These are phyloP conservation scores for Podospora anserina DNA, from an alignment of 495 filamentous ascomycete species.

Conservation along the genomic window DNA sequence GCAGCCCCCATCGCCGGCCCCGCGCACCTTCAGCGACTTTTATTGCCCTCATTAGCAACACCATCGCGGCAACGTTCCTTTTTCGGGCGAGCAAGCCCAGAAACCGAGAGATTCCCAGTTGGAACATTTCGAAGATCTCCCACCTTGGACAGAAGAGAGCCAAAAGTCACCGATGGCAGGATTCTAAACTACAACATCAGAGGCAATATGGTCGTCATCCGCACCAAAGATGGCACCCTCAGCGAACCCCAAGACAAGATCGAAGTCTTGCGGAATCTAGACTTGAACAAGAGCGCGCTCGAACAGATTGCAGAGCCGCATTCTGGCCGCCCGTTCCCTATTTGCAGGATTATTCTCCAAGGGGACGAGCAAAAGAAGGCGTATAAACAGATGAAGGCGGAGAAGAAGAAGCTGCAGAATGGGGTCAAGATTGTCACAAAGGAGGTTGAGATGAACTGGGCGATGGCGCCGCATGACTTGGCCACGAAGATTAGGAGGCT, in stretches of 20 bases:
- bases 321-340: conserved; percentile 37
- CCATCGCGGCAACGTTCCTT: background rate
- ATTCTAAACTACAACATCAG: conserved; percentile 54
- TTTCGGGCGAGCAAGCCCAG: background rate
- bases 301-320: conserved; percentile 51
- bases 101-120: background rate
- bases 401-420: conserved; percentile 29
- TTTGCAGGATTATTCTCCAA: conserved; percentile 52
- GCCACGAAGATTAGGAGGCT: conserved; percentile 58
- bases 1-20: conserved; percentile 9
- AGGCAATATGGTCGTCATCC: conserved; percentile 51
- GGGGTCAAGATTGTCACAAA: conserved; percentile 35
- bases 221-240: conserved; percentile 49
- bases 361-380: background rate
- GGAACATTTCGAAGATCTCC: background rate
- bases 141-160: background rate
- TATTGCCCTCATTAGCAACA: conserved; percentile 16
- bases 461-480: conserved; percentile 67
- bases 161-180: background rate
- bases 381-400: background rate
- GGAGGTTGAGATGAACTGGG: conserved; percentile 82
- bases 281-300: conserved; percentile 44
- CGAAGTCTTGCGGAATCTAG: conserved; percentile 46
- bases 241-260: conserved; percentile 41
- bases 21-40: conserved; percentile 18